Evolutionary conservation across 2,329 filamentous ascomycete genomes (phyloP).

Genomic region (Rutstroemia sydowiana): DNA sequence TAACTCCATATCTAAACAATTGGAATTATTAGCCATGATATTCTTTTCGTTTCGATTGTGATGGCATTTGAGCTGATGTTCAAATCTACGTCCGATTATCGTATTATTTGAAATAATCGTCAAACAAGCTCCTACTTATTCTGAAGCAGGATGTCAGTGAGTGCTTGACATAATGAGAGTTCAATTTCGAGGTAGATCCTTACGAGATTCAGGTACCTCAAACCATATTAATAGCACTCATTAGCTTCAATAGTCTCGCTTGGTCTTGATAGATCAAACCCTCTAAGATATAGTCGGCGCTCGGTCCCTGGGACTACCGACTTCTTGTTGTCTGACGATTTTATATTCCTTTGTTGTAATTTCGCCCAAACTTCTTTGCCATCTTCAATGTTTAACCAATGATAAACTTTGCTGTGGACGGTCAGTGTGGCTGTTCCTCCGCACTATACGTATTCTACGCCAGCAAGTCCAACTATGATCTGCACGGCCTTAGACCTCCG

Average conservation of each 20-base stretch:
- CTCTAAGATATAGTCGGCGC: not conserved
- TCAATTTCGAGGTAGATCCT: not conserved
- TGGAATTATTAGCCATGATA: too few relatives aligned
- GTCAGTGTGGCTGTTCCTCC: not conserved
- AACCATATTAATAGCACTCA: not conserved
- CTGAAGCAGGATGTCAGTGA: not conserved
- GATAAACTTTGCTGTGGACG: not conserved
- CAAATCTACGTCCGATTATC: not conserved
- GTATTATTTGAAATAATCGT: not conserved
- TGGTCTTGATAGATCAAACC: not conserved
- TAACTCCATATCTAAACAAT: too few relatives aligned
- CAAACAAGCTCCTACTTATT: not conserved
- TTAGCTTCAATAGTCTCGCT: not conserved
- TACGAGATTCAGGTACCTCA: not conserved
- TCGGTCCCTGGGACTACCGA: constrained; percentile 1
- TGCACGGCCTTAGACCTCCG: constrained; percentile 5
- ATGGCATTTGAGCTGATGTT: too few relatives aligned
- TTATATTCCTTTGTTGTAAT: too few relatives aligned
- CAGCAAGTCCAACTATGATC: too few relatives aligned
- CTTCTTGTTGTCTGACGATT: not conserved
- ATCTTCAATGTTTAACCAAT: too few relatives aligned
- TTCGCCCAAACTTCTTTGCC: too few relatives aligned
- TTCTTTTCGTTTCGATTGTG: too few relatives aligned
- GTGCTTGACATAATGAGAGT: not conserved
- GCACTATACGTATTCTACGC: too few relatives aligned